phyloP scores from a whole-genome alignment of 2,329 filamentous ascomycete genomes.

The Orbilia javanica region DNA sequence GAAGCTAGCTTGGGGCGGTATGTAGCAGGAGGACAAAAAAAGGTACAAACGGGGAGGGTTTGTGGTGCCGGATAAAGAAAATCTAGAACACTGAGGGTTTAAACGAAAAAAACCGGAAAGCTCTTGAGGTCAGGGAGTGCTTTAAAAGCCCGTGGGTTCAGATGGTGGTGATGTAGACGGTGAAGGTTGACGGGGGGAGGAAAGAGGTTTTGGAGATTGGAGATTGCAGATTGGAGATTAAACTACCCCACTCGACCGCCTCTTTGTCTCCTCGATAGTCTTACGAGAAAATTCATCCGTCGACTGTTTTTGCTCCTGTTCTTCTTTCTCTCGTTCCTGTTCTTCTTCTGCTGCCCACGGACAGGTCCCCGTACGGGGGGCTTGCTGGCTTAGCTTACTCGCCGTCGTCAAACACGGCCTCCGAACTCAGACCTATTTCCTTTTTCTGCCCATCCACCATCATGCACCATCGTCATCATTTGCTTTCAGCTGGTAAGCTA shows the following conservation, averaged over 20 bases:
- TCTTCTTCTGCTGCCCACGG: too few species aligned
- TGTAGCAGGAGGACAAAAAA: not conserved
- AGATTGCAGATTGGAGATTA: not conserved
- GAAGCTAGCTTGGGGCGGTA: not conserved
- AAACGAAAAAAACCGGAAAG: not conserved
- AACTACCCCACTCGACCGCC: constrained; percentile 25
- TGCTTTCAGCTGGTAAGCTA: constrained; percentile 23
- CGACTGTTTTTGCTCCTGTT: too few species aligned
- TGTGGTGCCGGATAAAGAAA: not conserved
- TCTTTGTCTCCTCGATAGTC: not conserved
- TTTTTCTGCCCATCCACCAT: constrained; percentile 5
- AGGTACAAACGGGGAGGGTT: constrained; percentile 6
- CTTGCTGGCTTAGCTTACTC: not conserved
- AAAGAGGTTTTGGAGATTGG: not conserved
- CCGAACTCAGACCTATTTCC: not conserved
- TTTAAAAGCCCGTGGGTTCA: not conserved
- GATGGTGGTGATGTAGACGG: not conserved
- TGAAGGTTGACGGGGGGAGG: not conserved
- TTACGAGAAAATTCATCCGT: not conserved
- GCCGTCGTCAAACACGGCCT: constrained; percentile 15
- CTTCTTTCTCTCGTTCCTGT: too few species aligned
- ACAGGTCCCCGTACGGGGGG: too few species aligned
- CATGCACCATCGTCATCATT: not conserved
- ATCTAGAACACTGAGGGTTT: constrained; percentile 5
- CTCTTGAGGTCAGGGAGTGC: constrained; percentile 22